Evolutionary conservation across 495 filamentous ascomycete species (phyloP), one percentile per base, ranked within the genome.

Genomic region (Cryomyces minteri): DNA sequence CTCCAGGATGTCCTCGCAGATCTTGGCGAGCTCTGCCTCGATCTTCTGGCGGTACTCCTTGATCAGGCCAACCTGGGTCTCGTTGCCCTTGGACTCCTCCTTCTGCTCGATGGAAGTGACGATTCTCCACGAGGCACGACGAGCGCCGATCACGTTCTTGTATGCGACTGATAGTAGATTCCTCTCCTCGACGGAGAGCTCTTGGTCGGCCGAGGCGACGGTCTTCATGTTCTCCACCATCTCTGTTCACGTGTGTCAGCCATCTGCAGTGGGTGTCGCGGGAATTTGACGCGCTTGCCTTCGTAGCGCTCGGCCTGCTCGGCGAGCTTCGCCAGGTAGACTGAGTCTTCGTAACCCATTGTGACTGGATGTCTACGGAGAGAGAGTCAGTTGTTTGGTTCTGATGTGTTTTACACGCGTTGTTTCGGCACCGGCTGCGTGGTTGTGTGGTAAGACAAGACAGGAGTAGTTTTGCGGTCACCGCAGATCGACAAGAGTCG

Each of bases 171-270:
- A 94, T 40, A 98, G 79, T 40, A 98, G 84, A 72, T 98, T 98
- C 60, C 90, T 82, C 77, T 98, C 90, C 72, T 98, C 92, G 55
- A 98, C 90, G 51, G 86, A 88, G 51, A 98, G 84, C 66, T 96
- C 92, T 69, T 88, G 86, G 65, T 94, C 82, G 62, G 88, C 84
- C 48, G 85, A 88, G 55, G 90, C 90, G 58, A 98, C 92, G 55
- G 82, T 78, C 78, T 98, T 98, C 90, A 98, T 98, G 80, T 96
- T 95, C 75, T 96, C 92, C 50, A 98, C 90, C 90, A 98, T 98
- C 67, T 98, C 90, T 98, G 69, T 45, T 40, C 48, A 33, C 4
- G 30, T 12, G 9, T 8, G 28, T 41, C 10, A 29, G 4, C 9
- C 9, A 12, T 8, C 8, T 9, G 11, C 40, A 29, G 40, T 41